These are phyloP conservation scores for Saccharum hybrid DNA, from an alignment of 202 grass and related monocot species.

Conservation along the genomic window DNA sequence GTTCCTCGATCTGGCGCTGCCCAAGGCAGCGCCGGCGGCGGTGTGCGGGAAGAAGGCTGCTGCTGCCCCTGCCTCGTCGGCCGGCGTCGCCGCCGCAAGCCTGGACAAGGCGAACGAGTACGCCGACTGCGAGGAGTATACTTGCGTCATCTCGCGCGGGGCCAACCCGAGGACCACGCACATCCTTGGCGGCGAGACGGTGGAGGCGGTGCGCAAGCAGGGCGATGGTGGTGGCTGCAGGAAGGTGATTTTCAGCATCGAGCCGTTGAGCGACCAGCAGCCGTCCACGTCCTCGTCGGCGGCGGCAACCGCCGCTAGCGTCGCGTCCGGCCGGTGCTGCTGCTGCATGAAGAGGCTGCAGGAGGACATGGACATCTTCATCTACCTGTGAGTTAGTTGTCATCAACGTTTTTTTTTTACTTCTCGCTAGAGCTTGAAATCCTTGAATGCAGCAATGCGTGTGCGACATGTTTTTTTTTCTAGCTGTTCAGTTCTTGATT, in stretches of 20 bases:
- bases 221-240: background rate
- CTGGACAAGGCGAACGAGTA: slow-evolving; percentile 21
- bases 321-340: slow-evolving; percentile 49
- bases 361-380: slow-evolving; percentile 62
- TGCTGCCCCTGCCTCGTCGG: background rate
- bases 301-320: background rate
- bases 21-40: slow-evolving; percentile 4
- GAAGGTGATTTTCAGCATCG: slow-evolving; percentile 51
- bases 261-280: slow-evolving; percentile 41
- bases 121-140: slow-evolving; percentile 70
- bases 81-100: slow-evolving; percentile 21
- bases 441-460: background rate
- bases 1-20: slow-evolving; percentile 48
- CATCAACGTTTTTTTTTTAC: background rate
- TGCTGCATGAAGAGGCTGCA: slow-evolving; percentile 65
- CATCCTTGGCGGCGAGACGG: slow-evolving; percentile 59
- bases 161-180: slow-evolving; percentile 69
- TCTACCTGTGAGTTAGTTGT: slow-evolving; percentile 59
- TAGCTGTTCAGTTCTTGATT: slow-evolving; percentile 8
- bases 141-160: slow-evolving; percentile 74
- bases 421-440: background rate
- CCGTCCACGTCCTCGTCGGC: background rate
- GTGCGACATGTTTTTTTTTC: background rate
- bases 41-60: slow-evolving; percentile 22
- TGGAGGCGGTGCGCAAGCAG: slow-evolving; percentile 47